Evolutionary conservation across 371 early-diverging fungal species (phyloP).

Genomic region (Mortierella sp.): DNA sequence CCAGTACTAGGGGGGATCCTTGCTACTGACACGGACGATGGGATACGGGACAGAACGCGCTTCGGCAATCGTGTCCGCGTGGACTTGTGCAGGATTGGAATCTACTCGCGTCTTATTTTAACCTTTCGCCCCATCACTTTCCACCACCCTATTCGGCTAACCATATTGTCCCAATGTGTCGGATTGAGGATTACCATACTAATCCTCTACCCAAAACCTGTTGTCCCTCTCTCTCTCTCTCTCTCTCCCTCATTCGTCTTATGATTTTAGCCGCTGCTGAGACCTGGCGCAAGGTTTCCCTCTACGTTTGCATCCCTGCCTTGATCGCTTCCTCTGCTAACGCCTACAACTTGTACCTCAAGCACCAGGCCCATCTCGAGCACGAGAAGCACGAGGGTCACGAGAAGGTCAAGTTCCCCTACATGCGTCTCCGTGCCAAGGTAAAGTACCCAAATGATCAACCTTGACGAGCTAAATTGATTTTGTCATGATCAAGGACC

Average conservation of each 20-base stretch:
- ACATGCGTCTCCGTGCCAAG: constrained; percentile 52
- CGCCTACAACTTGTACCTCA: constrained; percentile 50
- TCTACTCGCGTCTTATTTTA: no score
- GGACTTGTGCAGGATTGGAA: no score
- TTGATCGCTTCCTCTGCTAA: constrained; percentile 53
- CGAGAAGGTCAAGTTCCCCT: constrained; percentile 50
- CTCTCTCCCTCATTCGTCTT: neutral
- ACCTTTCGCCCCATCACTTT: no score
- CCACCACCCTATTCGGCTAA: no score
- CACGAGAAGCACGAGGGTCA: constrained; percentile 53
- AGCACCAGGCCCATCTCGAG: constrained; percentile 54
- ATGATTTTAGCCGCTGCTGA: constrained; percentile 43
- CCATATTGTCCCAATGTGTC: no score
- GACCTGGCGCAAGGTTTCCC: constrained; percentile 57
- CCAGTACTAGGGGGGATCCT: no score
- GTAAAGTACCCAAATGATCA: constrained; percentile 23
- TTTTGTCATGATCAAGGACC: no score
- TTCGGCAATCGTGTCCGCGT: no score
- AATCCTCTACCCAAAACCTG: no score
- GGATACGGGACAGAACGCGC: no score
- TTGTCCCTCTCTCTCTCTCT: neutral
- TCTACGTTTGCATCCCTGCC: constrained; percentile 51
- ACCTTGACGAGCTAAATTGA: neutral
- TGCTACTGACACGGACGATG: no score
- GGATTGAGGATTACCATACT: no score